Conservation (phyloP, 371 early-diverging fungal genomes). For the Apophysomyces ossiformis region DNA sequence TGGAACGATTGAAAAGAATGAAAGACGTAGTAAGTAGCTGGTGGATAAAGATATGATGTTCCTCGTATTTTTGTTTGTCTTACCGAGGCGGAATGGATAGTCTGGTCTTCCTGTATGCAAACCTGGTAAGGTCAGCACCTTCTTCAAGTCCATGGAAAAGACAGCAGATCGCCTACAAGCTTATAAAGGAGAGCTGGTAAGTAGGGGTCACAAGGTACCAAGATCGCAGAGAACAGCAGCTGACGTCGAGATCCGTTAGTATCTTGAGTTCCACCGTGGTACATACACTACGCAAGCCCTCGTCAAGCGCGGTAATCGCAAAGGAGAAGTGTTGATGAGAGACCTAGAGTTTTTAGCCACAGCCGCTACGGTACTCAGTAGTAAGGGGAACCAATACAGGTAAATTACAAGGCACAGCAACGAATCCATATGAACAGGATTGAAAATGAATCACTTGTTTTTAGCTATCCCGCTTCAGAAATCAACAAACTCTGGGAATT, state of each 20-base stretch:
- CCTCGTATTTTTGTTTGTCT: not conserved
- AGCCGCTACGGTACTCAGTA: conserved; percentile 32
- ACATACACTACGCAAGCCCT: conserved; percentile 94
- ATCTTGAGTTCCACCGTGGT: conserved; percentile 94
- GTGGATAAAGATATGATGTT: too few species aligned
- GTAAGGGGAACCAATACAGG: conserved; percentile 18
- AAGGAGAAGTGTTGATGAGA: conserved; percentile 82
- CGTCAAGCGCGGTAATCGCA: conserved; percentile 86
- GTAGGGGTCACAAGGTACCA: not conserved
- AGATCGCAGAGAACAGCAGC: too few species aligned
- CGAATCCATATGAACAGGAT: not conserved
- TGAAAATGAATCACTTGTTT: not conserved
- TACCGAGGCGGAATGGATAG: conserved; percentile 26
- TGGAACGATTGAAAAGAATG: conserved; percentile 83
- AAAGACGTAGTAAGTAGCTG: conserved; percentile 59
- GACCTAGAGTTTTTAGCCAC: conserved; percentile 81
- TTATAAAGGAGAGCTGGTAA: conserved; percentile 94
- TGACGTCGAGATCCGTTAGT: conserved; percentile 20
- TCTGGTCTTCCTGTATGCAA: conserved; percentile 78
- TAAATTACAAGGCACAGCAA: conserved; percentile 4
- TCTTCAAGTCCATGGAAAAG: conserved; percentile 78
- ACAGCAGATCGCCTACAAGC: conserved; percentile 70
- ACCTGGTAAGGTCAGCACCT: conserved; percentile 75
- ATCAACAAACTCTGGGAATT: conserved; percentile 88
- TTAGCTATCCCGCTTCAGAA: conserved; percentile 72